A percentile compares a stretch with the other conserved stretches of the same genome.
Evolutionary conservation across 257 asterid species (phyloP).

Genomic region (Gynochthodes officinalis): DNA sequence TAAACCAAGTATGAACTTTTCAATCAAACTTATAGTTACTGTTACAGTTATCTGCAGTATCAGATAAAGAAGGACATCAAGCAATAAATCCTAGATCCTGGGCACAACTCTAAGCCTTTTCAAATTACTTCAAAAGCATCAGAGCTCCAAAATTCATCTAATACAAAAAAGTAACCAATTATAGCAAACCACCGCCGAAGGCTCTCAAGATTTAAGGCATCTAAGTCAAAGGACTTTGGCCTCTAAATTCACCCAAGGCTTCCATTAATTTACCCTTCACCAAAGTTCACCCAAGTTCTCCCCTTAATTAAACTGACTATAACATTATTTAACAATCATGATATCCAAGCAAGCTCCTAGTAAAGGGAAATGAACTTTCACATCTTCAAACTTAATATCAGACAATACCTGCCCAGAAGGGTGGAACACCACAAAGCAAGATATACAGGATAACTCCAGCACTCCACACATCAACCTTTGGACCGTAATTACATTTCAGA

Average conservation of each 20-base stretch:
- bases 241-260: neutral
- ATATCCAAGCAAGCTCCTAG: neutral
- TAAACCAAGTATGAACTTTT: neutral
- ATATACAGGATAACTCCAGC: slow-evolving; percentile 71
- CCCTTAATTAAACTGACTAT: neutral
- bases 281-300: neutral
- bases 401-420: slow-evolving; percentile 71
- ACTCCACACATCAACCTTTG: slow-evolving; percentile 71
- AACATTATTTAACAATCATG: neutral
- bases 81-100: neutral
- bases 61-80: slow-evolving; percentile 4
- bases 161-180: neutral
- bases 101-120: slow-evolving; percentile 2
- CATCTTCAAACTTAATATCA: neutral
- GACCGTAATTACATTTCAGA: slow-evolving; percentile 66
- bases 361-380: neutral
- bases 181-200: neutral
- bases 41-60: neutral
- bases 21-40: neutral
- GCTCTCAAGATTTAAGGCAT: neutral
- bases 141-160: neutral
- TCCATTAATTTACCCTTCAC: neutral
- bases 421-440: slow-evolving; percentile 76
- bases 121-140: neutral
- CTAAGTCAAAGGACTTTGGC: neutral